These are phyloP conservation scores for Cynanchum wilfordii DNA, from an alignment of 257 asterid species.

Conservation along the genomic window DNA sequence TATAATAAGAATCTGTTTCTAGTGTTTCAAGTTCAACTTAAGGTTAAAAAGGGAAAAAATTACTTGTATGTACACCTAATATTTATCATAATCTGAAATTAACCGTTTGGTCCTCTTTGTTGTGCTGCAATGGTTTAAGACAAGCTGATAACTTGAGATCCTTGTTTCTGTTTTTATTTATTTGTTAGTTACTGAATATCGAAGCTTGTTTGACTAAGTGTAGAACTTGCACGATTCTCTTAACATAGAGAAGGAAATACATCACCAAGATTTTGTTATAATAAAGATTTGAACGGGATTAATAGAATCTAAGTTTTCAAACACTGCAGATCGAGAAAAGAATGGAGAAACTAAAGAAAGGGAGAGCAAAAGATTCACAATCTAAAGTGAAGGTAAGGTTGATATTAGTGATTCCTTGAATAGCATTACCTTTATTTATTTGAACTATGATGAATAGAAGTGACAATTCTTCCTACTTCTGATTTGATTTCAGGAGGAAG, in stretches of 20 bases:
- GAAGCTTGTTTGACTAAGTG: neutral
- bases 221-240: neutral
- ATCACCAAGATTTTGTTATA: neutral
- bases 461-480: conserved; percentile 17
- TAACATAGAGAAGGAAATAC: neutral
- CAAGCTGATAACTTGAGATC: neutral
- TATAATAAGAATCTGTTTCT: conserved; percentile 19
- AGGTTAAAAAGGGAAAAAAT: neutral
- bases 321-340: conserved; percentile 94
- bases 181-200: neutral
- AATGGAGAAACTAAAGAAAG: conserved; percentile 84
- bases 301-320: conserved; percentile 44
- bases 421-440: neutral
- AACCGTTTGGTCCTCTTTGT: neutral
- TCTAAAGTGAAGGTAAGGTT: conserved; percentile 68
- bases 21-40: neutral
- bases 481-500: conserved; percentile 71
- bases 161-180: neutral
- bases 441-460: conserved; percentile 4
- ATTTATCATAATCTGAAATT: neutral
- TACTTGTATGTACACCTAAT: neutral
- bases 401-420: conserved; percentile 11
- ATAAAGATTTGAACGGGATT: conserved; percentile 6
- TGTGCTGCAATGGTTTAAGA: neutral
- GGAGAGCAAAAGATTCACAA: conserved; percentile 76